phyloP scores from a whole-genome alignment of 345 rosid species.

The Acer saccharum region DNA sequence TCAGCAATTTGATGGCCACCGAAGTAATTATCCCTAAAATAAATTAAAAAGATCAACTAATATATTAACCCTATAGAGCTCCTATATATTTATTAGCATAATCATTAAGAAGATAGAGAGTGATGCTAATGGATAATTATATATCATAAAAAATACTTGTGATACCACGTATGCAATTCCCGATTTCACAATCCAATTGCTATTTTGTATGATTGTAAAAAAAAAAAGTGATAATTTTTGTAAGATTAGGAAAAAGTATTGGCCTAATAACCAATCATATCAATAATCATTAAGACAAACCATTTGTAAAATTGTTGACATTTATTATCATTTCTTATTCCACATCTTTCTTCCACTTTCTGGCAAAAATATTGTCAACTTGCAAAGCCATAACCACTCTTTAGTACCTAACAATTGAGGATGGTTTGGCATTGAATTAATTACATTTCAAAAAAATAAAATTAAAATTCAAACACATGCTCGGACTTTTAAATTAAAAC shows the following conservation, averaged over 20 bases:
- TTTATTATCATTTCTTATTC: neutral
- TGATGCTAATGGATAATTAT: too few relatives aligned
- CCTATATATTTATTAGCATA: too few relatives aligned
- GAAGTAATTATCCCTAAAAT: too few relatives aligned
- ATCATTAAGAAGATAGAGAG: too few relatives aligned
- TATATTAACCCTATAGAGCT: too few relatives aligned
- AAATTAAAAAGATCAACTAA: too few relatives aligned
- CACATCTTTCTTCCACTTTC: neutral
- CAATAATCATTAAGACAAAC: slow-evolving; percentile 1
- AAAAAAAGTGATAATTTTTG: neutral
- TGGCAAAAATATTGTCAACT: slow-evolving; percentile 12
- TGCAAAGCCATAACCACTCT: neutral
- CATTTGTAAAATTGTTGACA: slow-evolving; percentile 6
- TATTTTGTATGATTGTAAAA: neutral
- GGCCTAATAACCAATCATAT: neutral
- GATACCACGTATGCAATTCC: neutral
- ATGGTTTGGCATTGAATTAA: slow-evolving; percentile 17
- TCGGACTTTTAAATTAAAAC: neutral
- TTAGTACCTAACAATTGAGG: slow-evolving; percentile 12
- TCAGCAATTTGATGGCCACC: too few relatives aligned
- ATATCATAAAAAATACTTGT: too few relatives aligned
- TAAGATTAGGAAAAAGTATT: neutral
- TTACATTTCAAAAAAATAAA: neutral
- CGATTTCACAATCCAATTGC: neutral
- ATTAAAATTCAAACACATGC: neutral